Evolutionary conservation across 306 rosid genomes (phyloP), one percentile per base, ranked within the genome.

Genomic region (Dalbergia cochinchinensis): DNA sequence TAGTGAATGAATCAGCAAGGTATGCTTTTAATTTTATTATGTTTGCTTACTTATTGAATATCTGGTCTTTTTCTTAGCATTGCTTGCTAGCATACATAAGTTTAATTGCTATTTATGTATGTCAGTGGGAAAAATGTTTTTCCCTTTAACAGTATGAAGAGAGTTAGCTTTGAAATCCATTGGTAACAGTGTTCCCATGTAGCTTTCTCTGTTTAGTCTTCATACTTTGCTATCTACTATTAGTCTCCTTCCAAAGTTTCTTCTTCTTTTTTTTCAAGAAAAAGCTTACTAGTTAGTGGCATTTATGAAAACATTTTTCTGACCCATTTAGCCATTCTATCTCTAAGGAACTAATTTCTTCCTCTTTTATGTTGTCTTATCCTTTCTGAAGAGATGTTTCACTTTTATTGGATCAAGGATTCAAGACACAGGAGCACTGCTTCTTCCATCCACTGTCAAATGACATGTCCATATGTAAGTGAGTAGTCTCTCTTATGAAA

Each of bases 371-470:
- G 31, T 54, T 66, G 65, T 14, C 47, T 71, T 78, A 84, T 50
- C 81, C 73, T 69, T 61, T 69, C 65, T 87, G 88, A 78, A 96
- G 99, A 80, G 89, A 91, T 86, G 98, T 96, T 75, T 88, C 98
- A 10, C 81, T 96, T 82, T 82, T 96, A 86, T 86, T 93, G 89
- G 99, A 96, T 86, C 93, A 89, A 83, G 90, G 89, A 33, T 96
- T 93, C 83, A 93, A 88, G 88, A 77, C 89, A 42, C 92, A 89
- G 79, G 82, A 85, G 69, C 80, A 51, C 58, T 93, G 98, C 83
- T 90, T 91, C 89, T 96, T 96, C 88, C 99, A 96, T 75, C 99
- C 99, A 47, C 53, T 96, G 69, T 90, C 98, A 11, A 93, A 96
- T 86, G 99, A 96, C 78, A 78, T 85, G 84, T 88, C 99, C 64